phyloP scores from a whole-genome alignment of 805 yeast species.

The Yamadazyma endophytica region DNA sequence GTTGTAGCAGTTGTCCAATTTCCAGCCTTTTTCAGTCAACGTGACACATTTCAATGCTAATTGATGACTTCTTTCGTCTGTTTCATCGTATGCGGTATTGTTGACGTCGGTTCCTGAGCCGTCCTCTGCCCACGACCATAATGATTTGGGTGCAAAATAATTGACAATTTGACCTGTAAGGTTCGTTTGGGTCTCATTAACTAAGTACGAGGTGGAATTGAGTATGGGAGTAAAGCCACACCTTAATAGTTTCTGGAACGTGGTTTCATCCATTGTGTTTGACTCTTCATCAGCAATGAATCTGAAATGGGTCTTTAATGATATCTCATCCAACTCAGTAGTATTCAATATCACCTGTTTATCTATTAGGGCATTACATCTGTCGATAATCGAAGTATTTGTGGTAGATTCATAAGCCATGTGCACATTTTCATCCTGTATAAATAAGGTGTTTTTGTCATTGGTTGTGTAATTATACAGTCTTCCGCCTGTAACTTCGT shows the following conservation, averaged over 20 bases:
- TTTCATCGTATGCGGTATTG: background rate
- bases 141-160: slow-evolving; percentile 23
- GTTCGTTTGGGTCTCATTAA: slow-evolving; percentile 1
- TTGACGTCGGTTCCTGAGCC: slow-evolving; percentile 4
- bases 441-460: slow-evolving; percentile 16
- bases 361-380: no score
- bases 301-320: slow-evolving; percentile 21
- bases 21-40: slow-evolving; percentile 49
- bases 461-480: slow-evolving; percentile 18
- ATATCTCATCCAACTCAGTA: slow-evolving; percentile 9
- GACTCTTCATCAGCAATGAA: slow-evolving; percentile 30
- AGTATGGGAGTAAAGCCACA: slow-evolving; percentile 71
- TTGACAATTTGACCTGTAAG: slow-evolving; percentile 21
- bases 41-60: slow-evolving; percentile 41
- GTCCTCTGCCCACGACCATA: slow-evolving; percentile 72
- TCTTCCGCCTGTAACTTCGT: slow-evolving; percentile 13
- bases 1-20: slow-evolving; percentile 62
- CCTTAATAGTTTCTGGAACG: slow-evolving; percentile 35
- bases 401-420: no score
- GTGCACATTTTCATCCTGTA: slow-evolving; percentile 1
- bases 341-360: no score
- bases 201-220: slow-evolving; percentile 20
- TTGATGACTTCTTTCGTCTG: slow-evolving; percentile 4
- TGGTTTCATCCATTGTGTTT: slow-evolving; percentile 31
- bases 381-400: no score